phyloP scores from a whole-genome alignment of 306 rosid genomes.

The Prunus campanulata region DNA sequence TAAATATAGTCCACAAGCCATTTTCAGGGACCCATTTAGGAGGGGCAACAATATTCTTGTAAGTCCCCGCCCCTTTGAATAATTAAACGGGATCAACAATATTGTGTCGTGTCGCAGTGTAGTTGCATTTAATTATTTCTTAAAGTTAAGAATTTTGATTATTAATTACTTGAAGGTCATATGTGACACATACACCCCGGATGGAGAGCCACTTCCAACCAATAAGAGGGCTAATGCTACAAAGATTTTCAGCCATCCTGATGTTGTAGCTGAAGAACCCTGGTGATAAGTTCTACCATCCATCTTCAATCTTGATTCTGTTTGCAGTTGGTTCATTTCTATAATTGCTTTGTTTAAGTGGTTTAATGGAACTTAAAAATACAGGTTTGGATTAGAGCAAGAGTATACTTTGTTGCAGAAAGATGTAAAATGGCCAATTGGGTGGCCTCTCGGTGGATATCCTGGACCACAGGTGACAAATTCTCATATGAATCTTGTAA shows the following conservation, averaged over 20 bases:
- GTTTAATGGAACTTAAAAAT: background rate
- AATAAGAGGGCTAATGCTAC: conserved; percentile 55
- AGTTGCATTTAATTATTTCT: background rate
- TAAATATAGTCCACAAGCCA: conserved; percentile 53
- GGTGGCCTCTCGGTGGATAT: conserved; percentile 69
- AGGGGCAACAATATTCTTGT: conserved; percentile 61
- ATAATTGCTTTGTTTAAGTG: background rate
- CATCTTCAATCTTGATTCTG: background rate
- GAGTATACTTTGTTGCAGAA: conserved; percentile 61
- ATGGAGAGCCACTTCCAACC: conserved; percentile 64
- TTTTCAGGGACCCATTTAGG: conserved; percentile 69
- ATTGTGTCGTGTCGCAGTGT: background rate
- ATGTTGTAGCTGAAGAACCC: conserved; percentile 54
- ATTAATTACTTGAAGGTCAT: background rate
- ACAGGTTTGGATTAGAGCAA: conserved; percentile 71
- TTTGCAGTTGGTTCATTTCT: background rate
- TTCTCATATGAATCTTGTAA: background rate
- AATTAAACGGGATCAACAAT: background rate
- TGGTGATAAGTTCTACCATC: conserved; percentile 29
- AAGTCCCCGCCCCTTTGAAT: conserved; percentile 9
- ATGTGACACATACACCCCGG: conserved; percentile 64
- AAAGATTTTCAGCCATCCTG: conserved; percentile 54
- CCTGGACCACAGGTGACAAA: conserved; percentile 46
- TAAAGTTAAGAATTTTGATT: background rate
- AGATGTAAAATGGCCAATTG: conserved; percentile 58